Base-by-base conservation (phyloP, 2,329 filamentous ascomycete genomes). In the Pseudogymnoascus sp. region DNA sequence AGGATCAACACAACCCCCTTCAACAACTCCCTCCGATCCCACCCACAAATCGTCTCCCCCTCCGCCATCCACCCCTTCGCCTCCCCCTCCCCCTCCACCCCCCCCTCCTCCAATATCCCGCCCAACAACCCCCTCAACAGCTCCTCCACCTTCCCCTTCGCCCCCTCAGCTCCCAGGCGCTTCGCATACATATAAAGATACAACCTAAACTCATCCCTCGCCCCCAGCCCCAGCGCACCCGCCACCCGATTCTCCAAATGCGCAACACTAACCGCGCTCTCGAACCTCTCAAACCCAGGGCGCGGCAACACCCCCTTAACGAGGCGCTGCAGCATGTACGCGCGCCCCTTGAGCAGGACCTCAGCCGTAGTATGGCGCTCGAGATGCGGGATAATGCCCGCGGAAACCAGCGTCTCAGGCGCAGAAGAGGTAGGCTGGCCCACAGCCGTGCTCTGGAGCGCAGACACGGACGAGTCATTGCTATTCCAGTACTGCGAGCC, bases 111-210 rank as follows among this genome's bases (percentile, higher is more conserved):
- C n/a, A 82, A 81, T 69, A 82, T 84, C 61, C 90, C 89, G 7
- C 93, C 92, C 60, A 96, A 80, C 44, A 99, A 79, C 53, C 86
- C 89, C 69, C 91, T 88, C 28, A 97, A 79, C 9, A 99, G 79
- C 78, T 99, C 96, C 74, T 97, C 93, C 1, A 97, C 92, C 77
- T 99, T 99, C 64, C 85, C 82, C 69, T 88, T 86, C 61, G 93
- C 79, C 0, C 92, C 92, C 75, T 99, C 96, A 0, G 92, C 91
- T 1, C 95, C 95, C 5, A 99, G 84, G 0, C 95, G 87, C 78
- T 97, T 97, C 3, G 93, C 93, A 72, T 99, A 99, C 92, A 97
- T 97, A 71, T 92, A 89, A n/a, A 99, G 79, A 72, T 97, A 97
- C 1, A 96, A 81, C 64, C 91, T 86, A 77, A 97, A 99, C 74